Percentiles rank a stretch among this genome's conserved stretches.
These are phyloP conservation scores for Blastobotrys arbuscula DNA, from an alignment of 1,139 yeast species.

Conservation along the genomic window DNA sequence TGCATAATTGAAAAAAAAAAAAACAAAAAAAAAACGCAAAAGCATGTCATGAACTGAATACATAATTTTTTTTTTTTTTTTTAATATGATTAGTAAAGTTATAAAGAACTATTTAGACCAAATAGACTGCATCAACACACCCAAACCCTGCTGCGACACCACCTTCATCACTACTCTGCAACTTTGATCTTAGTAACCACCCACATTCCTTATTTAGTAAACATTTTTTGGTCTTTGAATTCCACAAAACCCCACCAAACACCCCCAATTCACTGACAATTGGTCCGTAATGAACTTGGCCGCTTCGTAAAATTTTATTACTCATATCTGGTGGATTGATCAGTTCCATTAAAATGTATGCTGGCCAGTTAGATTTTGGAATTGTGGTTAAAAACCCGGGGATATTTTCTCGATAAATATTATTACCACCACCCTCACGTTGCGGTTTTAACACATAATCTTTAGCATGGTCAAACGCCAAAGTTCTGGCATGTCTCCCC, in stretches of 20 bases:
- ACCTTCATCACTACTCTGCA: slow-evolving; percentile 85
- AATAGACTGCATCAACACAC: slow-evolving; percentile 72
- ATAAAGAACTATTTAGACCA: slow-evolving; percentile 21
- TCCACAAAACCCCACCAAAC: slow-evolving; percentile 76
- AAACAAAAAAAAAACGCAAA: too few species aligned
- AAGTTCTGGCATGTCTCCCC: slow-evolving; percentile 58
- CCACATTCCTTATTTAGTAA: slow-evolving; percentile 67
- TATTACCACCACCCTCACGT: slow-evolving; percentile 95
- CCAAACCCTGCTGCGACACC: slow-evolving; percentile 99
- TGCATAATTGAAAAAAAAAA: too few species aligned
- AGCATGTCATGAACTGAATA: too few species aligned
- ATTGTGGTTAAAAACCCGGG: slow-evolving; percentile 60
- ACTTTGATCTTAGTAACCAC: slow-evolving; percentile 81
- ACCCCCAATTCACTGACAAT: slow-evolving; percentile 87
- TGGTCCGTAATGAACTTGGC: slow-evolving; percentile 55
- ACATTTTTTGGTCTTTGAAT: slow-evolving; percentile 54
- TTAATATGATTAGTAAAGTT: background rate
- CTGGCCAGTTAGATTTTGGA: slow-evolving; percentile 77
- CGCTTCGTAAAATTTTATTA: slow-evolving; percentile 67
- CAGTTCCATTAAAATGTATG: slow-evolving; percentile 88
- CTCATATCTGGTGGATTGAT: slow-evolving; percentile 66
- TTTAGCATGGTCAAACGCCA: slow-evolving; percentile 65
- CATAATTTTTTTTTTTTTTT: too few species aligned
- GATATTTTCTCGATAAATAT: slow-evolving; percentile 77
- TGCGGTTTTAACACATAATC: slow-evolving; percentile 88